Base-by-base conservation (phyloP, 2,329 filamentous ascomycete genomes). In the Epichloe hybrida region DNA sequence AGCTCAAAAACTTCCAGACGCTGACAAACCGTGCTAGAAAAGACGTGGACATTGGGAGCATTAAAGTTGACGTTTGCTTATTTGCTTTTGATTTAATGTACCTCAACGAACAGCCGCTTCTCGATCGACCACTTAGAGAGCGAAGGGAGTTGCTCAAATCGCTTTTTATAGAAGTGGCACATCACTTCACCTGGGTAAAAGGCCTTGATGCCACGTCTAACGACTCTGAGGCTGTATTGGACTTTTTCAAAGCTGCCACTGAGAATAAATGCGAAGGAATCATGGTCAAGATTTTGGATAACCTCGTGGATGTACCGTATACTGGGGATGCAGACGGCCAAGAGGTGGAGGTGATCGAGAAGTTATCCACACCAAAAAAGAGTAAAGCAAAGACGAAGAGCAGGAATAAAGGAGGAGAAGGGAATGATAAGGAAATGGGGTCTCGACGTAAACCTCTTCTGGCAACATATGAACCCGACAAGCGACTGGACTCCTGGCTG, bases 1-100 rank as follows among this genome's bases (percentile, higher is more conserved):
- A 90, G 50, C 72, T 97, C 12, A 90, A 86, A 63, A 85, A 87
- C 1, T 98, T 98, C 59, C 93, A 98, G 64, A 86, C 86, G 0
- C 72, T 98, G 8, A 84, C 90, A 0, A 95, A 95, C 54, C 81
- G 93, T 17, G 91, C 91, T 7, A 80, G 91, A 46, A 97, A 97
- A 63, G 91, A 96, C 52, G 93, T 97, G 0, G 83, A 83, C 0
- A 83, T 96, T 37, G 84, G 83, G 1, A 84, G 79, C 53, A 89
- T 97, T 57, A 93, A 81, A 37, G 80, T 97, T 42, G 83, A 90
- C 49, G 91, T 98, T 8, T 98, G 93, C 57, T 73, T 98, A 1
- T 98, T 95, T 62, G 81, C 91, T 0, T 98, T 98, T 62, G 93
- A 98, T 61, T 72, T 97, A 35, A 97, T 98, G 93, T 95, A 88